These are phyloP conservation scores for Candida qinlingensis DNA, from an alignment of 805 yeast genomes.

Conservation along the genomic window DNA sequence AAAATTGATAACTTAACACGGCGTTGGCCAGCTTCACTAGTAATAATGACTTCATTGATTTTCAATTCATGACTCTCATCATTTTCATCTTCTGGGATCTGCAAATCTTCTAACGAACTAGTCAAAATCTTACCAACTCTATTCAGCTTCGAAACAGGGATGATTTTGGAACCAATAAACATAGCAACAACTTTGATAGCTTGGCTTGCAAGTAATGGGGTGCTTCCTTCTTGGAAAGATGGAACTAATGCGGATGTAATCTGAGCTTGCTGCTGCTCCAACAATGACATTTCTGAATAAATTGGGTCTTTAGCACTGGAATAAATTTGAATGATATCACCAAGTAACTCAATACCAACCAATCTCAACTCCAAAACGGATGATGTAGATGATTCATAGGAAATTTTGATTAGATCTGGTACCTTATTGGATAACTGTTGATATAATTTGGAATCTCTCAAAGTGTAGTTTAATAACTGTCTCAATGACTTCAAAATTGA, in stretches of 20 bases:
- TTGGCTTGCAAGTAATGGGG: constrained; percentile 64
- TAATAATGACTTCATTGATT: constrained; percentile 51
- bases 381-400: constrained; percentile 79
- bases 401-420: constrained; percentile 65
- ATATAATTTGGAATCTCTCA: constrained; percentile 33
- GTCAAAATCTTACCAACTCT: constrained; percentile 63
- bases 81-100: constrained; percentile 11
- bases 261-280: constrained; percentile 94
- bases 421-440: constrained; percentile 39
- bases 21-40: constrained; percentile 36
- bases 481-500: constrained; percentile 40
- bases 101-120: constrained; percentile 55
- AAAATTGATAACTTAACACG: constrained; percentile 55
- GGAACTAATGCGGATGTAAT: constrained; percentile 87
- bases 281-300: constrained; percentile 60
- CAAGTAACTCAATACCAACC: constrained; percentile 62
- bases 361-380: constrained; percentile 54
- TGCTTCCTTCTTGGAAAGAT: constrained; percentile 70
- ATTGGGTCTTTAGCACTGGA: constrained; percentile 65
- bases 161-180: constrained; percentile 59
- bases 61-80: constrained; percentile 30
- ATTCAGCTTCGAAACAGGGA: constrained; percentile 41
- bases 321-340: constrained; percentile 53
- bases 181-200: constrained; percentile 78
- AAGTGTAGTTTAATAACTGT: constrained; percentile 36